A percentile compares a stretch with the other conserved stretches of the same genome.
These are phyloP conservation scores for Rhododendron griersonianum DNA, from an alignment of 148 eudicot species.

Conservation along the genomic window DNA sequence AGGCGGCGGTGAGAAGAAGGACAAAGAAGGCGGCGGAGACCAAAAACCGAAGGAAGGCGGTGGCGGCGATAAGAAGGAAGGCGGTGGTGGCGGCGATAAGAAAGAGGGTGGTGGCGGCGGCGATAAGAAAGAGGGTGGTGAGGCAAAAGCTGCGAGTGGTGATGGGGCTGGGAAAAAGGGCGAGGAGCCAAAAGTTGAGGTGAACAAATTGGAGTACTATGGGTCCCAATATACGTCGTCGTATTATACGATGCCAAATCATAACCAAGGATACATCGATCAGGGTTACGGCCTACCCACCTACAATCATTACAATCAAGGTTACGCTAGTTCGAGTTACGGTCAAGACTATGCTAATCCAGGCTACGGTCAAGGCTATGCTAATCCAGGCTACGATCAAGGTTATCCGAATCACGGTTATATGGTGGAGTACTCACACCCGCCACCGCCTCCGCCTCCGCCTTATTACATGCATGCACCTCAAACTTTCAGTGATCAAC, in stretches of 20 bases:
- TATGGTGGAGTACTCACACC: not conserved
- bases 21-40: conserved; percentile 18
- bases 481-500: not conserved
- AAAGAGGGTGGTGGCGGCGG: conserved; percentile 12
- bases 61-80: conserved; percentile 1
- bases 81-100: conserved; percentile 19
- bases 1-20: conserved; percentile 20
- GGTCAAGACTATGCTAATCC: conserved; percentile 1
- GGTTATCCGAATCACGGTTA: conserved; percentile 1
- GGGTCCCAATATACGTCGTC: not conserved
- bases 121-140: conserved; percentile 8
- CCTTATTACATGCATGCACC: not conserved
- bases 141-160: conserved; percentile 4
- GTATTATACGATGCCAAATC: not conserved
- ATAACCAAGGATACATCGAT: not conserved
- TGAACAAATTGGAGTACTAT: conserved; percentile 10
- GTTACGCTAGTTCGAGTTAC: not conserved
- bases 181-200: conserved; percentile 18
- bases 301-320: conserved; percentile 37
- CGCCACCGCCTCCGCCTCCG: not conserved
- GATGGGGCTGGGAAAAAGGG: conserved; percentile 23
- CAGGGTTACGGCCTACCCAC: not conserved
- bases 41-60: not conserved
- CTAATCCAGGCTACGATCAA: not conserved
- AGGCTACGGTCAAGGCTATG: not conserved